Evolutionary conservation across 352 stramenopile species (phyloP), one percentile per base, ranked within the genome.

Genomic region (Phytophthora crassamura): DNA sequence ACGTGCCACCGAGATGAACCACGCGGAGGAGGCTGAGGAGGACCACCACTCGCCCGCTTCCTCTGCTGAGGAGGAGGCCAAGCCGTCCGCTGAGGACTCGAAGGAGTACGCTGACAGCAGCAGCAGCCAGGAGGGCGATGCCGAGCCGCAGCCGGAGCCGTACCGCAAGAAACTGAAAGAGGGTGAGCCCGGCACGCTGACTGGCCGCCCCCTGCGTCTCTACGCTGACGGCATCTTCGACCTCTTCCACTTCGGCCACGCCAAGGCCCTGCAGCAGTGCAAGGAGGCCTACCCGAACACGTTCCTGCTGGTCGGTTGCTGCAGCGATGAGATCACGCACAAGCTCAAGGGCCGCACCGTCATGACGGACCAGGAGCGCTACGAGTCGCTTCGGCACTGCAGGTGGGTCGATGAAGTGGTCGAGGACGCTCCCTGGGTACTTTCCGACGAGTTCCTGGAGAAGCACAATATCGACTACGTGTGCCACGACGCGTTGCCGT

Each of bases 181-280:
- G 14, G 84, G 87, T 40, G 77, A 93, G 51, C 80, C 82, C 2
- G 87, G 87, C 22, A 89, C 83, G n/a, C 55, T 82, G 9, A 94
- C 82, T 28, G 87, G 87, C 8, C 80, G 85, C 30, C 89, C 89
- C 5, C 64, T 97, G 48, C 83, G 89, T 60, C 73, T 97, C 7
- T 97, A 95, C 49, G 89, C 89, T 9, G 89, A 97, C 54, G 89
- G 89, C 18, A 95, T 95, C 60, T 97, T 97, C 64, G 87, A 97
- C 68, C 73, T 97, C 20, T 97, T 95, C 74, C 87, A 97, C 60
- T 96, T 94, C 57, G 87, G 89, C 32, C 89, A 97, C 72, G 86
- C 89, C 32, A 89, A 89, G 62, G 89, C 89, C 4, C 68, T 97
- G 53, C 86, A 97, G 72, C 89, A 97, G 67, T 93, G 87, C 57